Evolutionary conservation across 225 moss, liverwort and hornwort genomes (phyloP).

Genomic region (Ulota crispa): DNA sequence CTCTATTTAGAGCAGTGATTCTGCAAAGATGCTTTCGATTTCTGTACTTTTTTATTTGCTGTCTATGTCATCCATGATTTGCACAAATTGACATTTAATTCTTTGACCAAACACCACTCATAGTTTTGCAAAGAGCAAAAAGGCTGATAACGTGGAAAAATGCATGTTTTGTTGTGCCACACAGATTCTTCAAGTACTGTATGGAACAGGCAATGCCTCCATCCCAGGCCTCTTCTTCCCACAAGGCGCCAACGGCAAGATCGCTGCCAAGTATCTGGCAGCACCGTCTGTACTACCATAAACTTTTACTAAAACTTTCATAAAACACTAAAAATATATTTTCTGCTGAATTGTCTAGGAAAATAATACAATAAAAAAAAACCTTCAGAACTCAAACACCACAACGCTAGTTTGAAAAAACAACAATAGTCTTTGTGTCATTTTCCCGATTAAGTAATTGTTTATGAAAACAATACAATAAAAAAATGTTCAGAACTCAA

Average conservation of each 20-base stretch:
- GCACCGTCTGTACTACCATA: background rate
- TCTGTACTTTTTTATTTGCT: too few species aligned
- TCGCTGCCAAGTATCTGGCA: slow-evolving; percentile 34
- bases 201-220: slow-evolving; percentile 66
- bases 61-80: too few species aligned
- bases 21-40: too few species aligned
- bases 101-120: too few species aligned
- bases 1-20: too few species aligned
- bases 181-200: slow-evolving; percentile 55
- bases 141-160: background rate
- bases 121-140: background rate
- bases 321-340: background rate
- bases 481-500: background rate
- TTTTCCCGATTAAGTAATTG: background rate
- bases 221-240: slow-evolving; percentile 66
- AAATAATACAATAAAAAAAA: background rate
- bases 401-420: background rate
- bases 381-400: background rate
- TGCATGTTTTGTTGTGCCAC: background rate
- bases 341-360: background rate
- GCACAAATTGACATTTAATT: too few species aligned
- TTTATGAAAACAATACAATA: background rate
- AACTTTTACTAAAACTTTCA: background rate
- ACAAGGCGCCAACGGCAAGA: slow-evolving; percentile 39
- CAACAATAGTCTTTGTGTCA: background rate